Conservation (phyloP, 2,329 filamentous ascomycete species). For the Neurospora sp. region DNA sequence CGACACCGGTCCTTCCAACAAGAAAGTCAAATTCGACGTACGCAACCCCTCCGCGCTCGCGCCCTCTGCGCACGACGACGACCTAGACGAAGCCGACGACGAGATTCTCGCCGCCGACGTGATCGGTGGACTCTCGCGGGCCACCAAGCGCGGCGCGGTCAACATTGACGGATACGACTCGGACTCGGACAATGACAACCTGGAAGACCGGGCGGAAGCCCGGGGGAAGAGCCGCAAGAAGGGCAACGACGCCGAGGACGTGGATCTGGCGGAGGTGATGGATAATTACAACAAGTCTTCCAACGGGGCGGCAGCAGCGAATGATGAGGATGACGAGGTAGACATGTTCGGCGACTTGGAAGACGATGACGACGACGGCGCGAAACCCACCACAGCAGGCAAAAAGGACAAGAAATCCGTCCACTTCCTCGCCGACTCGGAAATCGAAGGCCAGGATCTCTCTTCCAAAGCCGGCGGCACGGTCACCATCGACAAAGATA, state of each 20-base stretch:
- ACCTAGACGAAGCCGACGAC: slow-evolving; percentile 41
- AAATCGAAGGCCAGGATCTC: slow-evolving; percentile 72
- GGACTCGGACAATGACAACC: slow-evolving; percentile 85
- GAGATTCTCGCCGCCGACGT: slow-evolving; percentile 82
- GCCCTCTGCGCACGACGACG: slow-evolving; percentile 66
- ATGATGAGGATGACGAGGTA: slow-evolving; percentile 52
- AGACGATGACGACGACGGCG: slow-evolving; percentile 33
- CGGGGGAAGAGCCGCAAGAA: slow-evolving; percentile 29
- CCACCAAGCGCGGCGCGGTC: slow-evolving; percentile 83
- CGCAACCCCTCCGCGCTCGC: slow-evolving; percentile 90
- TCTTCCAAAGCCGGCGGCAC: slow-evolving; percentile 65
- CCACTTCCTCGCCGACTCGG: slow-evolving; percentile 43
- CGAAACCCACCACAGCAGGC: slow-evolving; percentile 28
- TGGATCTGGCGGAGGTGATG: slow-evolving; percentile 40
- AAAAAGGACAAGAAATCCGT: slow-evolving; percentile 58
- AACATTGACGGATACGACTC: slow-evolving; percentile 96
- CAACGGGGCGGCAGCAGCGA: slow-evolving; percentile 22
- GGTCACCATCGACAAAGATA: slow-evolving; percentile 29
- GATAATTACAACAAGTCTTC: slow-evolving; percentile 43
- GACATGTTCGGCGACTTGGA: slow-evolving; percentile 79
- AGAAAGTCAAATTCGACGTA: slow-evolving; percentile 86
- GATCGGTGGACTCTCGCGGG: slow-evolving; percentile 65
- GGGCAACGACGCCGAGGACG: slow-evolving; percentile 24
- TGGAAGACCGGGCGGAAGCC: slow-evolving; percentile 61
- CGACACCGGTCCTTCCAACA: slow-evolving; percentile 35